A percentile compares a stretch with the other conserved stretches of the same genome.
Evolutionary conservation across 2,329 filamentous ascomycete species (phyloP).

Genomic region (Dactylella cylindrospora): DNA sequence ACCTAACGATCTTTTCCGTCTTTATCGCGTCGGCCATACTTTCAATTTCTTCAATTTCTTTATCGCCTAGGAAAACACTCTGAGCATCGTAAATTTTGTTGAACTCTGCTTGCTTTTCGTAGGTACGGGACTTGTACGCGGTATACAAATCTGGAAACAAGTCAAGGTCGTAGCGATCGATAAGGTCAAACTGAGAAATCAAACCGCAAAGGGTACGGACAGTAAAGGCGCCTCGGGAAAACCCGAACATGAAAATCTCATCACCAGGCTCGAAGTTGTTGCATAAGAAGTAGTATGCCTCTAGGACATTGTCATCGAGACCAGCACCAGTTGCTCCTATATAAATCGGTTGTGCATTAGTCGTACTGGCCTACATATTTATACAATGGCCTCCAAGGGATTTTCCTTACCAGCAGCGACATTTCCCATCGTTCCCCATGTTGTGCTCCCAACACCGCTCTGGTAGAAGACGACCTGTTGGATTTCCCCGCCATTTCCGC

Average conservation of each 20-base stretch:
- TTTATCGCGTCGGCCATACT: slow-evolving; percentile 22
- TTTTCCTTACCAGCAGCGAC: slow-evolving; percentile 49
- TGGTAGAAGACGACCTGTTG: slow-evolving; percentile 40
- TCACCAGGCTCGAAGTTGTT: slow-evolving; percentile 64
- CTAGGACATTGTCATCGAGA: slow-evolving; percentile 57
- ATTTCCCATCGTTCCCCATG: slow-evolving; percentile 51
- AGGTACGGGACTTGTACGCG: slow-evolving; percentile 37
- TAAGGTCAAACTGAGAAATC: slow-evolving; percentile 36
- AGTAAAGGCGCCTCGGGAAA: slow-evolving; percentile 35
- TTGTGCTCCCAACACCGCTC: slow-evolving; percentile 29
- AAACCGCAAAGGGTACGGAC: slow-evolving; percentile 30
- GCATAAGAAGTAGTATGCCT: slow-evolving; percentile 65
- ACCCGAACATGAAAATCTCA: slow-evolving; percentile 55
- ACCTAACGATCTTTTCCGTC: slow-evolving; percentile 32
- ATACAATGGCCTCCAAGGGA: no score
- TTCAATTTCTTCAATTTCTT: slow-evolving; percentile 30
- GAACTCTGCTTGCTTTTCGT: slow-evolving; percentile 28
- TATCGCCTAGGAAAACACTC: slow-evolving; percentile 29
- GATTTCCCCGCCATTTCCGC: slow-evolving; percentile 18
- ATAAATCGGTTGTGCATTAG: background rate
- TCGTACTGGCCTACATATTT: no score
- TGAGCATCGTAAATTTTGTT: slow-evolving; percentile 30
- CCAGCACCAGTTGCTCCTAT: slow-evolving; percentile 47
- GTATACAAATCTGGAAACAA: slow-evolving; percentile 26
- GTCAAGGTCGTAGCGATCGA: slow-evolving; percentile 40